Evolutionary conservation across 1,284 basidiomycete species (phyloP), one percentile per base, ranked within the genome.

Genomic region (Leccinum pseudoinsigne): DNA sequence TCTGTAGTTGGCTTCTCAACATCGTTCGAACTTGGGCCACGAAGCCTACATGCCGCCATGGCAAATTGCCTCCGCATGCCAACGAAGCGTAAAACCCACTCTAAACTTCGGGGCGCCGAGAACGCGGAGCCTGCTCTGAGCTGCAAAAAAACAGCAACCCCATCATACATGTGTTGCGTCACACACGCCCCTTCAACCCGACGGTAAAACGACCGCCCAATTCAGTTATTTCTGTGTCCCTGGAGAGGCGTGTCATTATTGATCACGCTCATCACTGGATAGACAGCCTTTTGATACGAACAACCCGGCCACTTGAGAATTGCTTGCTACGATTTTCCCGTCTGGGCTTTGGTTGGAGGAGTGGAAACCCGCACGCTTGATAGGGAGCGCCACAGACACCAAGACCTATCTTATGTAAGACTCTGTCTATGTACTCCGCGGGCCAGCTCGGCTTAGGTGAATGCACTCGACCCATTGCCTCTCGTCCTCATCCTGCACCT

Each of bases 71-170:
- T 63, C 40, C 51, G n/a, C 53, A 34, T 36, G 45, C 58, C 53
- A 38, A 36, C 56, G 57, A 40, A 51, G 53, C 18, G 4, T 12
- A 26, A 36, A 50, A 36, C 50, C 45, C 50, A 45, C 59, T 42
- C 55, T 47, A 47, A 38, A 16, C 40, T 47, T 38, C 57, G 36
- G 21, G 26, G 47, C 59, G 47, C 55, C 58, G 36, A 36, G 63
- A 62, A 61, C 67, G 69, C 72, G 72, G 72, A 72, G 69, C 21
- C 58, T 40, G 2, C 63, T 62, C 72, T 69, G 70, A 71, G 70
- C 53, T 58, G 5, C 50, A 66, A 55, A 59, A 16, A 58, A 53
- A 31, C 54, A 26, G 21, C 47, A 50, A 3, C 42, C 7, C 50
- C 51, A 59, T 36, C 9, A 51, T 34, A 51, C 51, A 23, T 50